Conservation (phyloP, 2,329 filamentous ascomycete species). For the Colletotrichum costaricense region DNA sequence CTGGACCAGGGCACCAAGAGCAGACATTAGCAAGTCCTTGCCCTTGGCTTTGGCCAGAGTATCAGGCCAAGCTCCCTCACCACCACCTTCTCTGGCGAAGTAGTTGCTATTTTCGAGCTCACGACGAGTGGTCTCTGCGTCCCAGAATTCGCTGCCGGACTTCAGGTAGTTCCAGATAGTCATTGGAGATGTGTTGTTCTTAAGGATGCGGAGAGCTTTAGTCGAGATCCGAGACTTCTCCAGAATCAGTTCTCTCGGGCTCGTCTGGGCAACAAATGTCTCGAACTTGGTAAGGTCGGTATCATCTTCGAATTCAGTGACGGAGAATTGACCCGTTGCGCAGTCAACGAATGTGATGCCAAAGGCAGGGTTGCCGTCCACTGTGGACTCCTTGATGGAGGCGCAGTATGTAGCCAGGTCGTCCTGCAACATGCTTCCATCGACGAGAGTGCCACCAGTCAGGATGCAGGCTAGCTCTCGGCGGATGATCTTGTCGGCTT, state of each 20-base stretch:
- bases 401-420: conserved; percentile 98
- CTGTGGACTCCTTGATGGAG: conserved; percentile 86
- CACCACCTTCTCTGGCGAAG: conserved; percentile 70
- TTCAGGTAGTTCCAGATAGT: conserved; percentile 97
- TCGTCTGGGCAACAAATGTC: conserved; percentile 92
- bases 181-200: conserved; percentile 92
- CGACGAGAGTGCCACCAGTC: conserved; percentile 92
- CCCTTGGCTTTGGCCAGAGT: conserved; percentile 77
- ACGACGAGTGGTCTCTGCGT: conserved; percentile 81
- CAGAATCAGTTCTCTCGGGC: conserved; percentile 87
- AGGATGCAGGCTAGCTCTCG: conserved; percentile 92
- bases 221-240: conserved; percentile 89
- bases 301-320: conserved; percentile 94
- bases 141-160: conserved; percentile 89
- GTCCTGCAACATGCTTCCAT: conserved; percentile 96
- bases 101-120: conserved; percentile 86
- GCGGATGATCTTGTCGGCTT: conserved; percentile 92
- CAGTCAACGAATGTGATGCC: conserved; percentile 96
- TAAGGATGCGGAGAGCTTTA: conserved; percentile 92
- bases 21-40: conserved; percentile 88
- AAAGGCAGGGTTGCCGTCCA: conserved; percentile 83
- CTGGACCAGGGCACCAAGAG: conserved; percentile 87
- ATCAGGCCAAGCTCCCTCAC: conserved; percentile 77
- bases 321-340: conserved; percentile 92
- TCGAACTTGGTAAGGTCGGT: conserved; percentile 96